Percentiles rank a stretch among this genome's conserved stretches.
Conservation (phyloP, 139 green algal species). For the Picochlorum sp. region DNA sequence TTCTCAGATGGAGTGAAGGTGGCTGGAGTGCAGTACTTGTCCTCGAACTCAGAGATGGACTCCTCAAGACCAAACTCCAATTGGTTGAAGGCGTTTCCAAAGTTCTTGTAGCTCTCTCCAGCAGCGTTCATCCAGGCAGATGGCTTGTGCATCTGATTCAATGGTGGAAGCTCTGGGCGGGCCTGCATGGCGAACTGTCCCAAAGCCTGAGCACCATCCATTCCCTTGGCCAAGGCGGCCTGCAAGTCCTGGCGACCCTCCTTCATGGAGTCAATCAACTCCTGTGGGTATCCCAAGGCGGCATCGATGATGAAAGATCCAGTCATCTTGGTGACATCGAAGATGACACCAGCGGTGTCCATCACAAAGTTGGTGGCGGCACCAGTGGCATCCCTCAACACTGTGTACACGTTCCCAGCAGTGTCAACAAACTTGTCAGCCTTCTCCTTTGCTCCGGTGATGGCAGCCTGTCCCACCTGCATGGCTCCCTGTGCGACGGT, state of each 20-base stretch:
- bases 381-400: neutral
- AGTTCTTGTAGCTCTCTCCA: neutral
- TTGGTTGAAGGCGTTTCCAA: neutral
- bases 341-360: neutral
- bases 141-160: slow-evolving; percentile 1
- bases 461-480: neutral
- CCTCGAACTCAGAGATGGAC: neutral
- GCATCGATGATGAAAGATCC: neutral
- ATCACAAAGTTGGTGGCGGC: neutral
- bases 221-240: neutral
- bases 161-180: slow-evolving; percentile 1
- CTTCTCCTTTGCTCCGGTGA: neutral
- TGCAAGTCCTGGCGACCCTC: neutral
- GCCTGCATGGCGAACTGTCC: slow-evolving; percentile 7
- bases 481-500: neutral
- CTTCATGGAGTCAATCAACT: neutral
- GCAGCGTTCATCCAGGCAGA: neutral
- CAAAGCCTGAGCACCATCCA: neutral
- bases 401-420: neutral
- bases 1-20: slow-evolving; percentile 5
- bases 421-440: neutral
- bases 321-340: neutral
- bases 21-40: slow-evolving; percentile 10
- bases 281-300: neutral
- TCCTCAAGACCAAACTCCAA: neutral